Conservation (phyloP, 257 asterid genomes). For the Leonotis leonurus region DNA sequence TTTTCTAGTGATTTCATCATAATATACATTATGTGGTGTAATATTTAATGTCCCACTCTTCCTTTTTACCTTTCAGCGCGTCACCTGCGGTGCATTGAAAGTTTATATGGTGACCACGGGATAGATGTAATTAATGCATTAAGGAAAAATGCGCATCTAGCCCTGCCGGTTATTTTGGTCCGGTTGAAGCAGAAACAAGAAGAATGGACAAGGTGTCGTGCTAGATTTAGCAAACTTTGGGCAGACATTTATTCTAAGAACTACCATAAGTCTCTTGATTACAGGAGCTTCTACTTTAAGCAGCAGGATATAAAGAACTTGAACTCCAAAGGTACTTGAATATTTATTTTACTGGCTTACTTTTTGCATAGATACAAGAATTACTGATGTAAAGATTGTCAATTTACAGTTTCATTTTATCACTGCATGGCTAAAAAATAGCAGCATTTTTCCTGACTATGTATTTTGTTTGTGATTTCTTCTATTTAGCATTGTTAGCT, state of each 20-base stretch:
- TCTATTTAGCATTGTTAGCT: slow-evolving; percentile 55
- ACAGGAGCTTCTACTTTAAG: slow-evolving; percentile 90
- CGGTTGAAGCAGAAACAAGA: slow-evolving; percentile 95
- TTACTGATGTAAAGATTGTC: no score
- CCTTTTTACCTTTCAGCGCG: slow-evolving; percentile 39
- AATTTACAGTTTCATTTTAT: no score
- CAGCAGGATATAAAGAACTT: slow-evolving; percentile 93
- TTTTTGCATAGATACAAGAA: no score
- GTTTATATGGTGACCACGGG: slow-evolving; percentile 97
- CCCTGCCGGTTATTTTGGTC: slow-evolving; percentile 79
- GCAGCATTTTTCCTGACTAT: slow-evolving; percentile 16
- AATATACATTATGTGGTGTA: slow-evolving; percentile 16
- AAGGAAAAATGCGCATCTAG: slow-evolving; percentile 70
- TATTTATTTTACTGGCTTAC: slow-evolving; percentile 13
- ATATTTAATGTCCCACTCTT: slow-evolving; percentile 9
- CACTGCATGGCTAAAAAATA: no score
- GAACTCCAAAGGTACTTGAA: slow-evolving; percentile 74
- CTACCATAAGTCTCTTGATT: slow-evolving; percentile 94
- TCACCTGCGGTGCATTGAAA: slow-evolving; percentile 88
- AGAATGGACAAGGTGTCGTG: slow-evolving; percentile 93
- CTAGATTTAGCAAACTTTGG: slow-evolving; percentile 93
- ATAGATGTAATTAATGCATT: slow-evolving; percentile 92
- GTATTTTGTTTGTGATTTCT: slow-evolving; percentile 20
- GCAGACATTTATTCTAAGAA: slow-evolving; percentile 86
- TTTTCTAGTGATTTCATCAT: slow-evolving; percentile 18